Evolutionary conservation across 2,329 filamentous ascomycete species (phyloP), one percentile per base, ranked within the genome.

Genomic region (Ophiosphaerella korrae): DNA sequence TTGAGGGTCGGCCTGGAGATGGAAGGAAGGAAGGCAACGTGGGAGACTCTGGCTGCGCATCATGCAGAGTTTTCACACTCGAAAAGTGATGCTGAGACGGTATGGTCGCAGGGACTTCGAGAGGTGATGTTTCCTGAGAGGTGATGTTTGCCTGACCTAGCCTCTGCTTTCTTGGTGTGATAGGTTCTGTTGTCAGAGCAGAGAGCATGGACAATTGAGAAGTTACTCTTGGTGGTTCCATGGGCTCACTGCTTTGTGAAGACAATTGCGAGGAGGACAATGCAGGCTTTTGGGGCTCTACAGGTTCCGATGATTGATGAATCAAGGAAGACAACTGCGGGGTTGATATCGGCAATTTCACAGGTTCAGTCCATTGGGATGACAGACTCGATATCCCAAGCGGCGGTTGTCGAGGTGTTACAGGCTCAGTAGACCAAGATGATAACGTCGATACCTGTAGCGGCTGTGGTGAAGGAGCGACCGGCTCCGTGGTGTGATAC

Each of bases 11-110:
- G 40, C 64, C 70, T 40, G 66, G 66, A 43, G 58, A 66, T 12
- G 67, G 68, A 5, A 73, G 52, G 54, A 70, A 68, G 8, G 63
- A 43, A 14, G 71, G 68, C 5, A 70, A 55, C 5, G 66, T 71
- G 33, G 69, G 69, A 14, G 69, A 72, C 49, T 73, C 71, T 24
- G 70, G 69, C 45, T 70, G 65, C n/a, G 59, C 60, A 29, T 67
- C 60, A 16, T 70, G 70, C 21, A 72, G 42, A 12, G 60, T 63
- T 29, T 52, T 64, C 13, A 72, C 60, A 44, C 60, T 57, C 12
- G 69, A 73, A 43, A 69, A 56, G 12, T 47, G 32, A 42, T 68
- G 57, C 29, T 52, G 24, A 14, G 58, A 46, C 21, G 31, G 46
- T 12, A 48, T 26, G 16, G 40, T 13, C 8, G 45, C 29, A 21